Base-by-base conservation (phyloP, 805 yeast species). In the Kluyveromyces starmeri region DNA sequence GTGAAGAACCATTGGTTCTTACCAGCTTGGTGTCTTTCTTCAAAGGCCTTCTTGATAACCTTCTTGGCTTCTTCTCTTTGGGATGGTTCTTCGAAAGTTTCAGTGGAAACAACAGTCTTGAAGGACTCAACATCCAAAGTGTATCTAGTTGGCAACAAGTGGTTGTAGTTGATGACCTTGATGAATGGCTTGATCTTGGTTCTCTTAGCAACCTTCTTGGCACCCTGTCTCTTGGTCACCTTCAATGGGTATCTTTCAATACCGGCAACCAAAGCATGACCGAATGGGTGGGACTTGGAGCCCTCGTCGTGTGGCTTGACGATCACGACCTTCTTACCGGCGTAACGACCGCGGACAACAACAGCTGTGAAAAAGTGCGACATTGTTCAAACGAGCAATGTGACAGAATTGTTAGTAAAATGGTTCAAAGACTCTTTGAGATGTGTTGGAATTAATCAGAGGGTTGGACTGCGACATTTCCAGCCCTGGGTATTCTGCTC, bases 1-100 rank as follows among this genome's bases (percentile, higher is more conserved):
- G 95, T 79, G 88, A 92, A 92, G 79, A 92, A 92, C 98, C 98
- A 92, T 75, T 86, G 88, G 88, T 89, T 89, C 83, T 92, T 86
- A 69, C 98, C 98, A 65, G 96, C 85, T 70, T 83, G 94, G 78
- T 89, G 95, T 79, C 86, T 85, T 75, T 89, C 95, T 76, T 92
- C 98, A 65, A 92, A 89, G 67, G 95, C 95, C 79, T 88, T 83
- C 84, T 85, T 92, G 70, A 92, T 85, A 65, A 80, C 88, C 78
- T 92, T 89, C 83, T 88, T 92, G 65, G 97, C 97, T 68, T 89
- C 96, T 71, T 80, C 94, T 69, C 94, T 83, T 73, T 88, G 96
- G 51, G 96, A 75, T 70, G 97, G 96, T 78, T 92, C 96, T 64
- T 75, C 75, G 68, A 92, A 82, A 62, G 97, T 76, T 68, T 89